phyloP scores from a whole-genome alignment of 2,329 filamentous ascomycete species.

The Stromatinia cepivora region DNA sequence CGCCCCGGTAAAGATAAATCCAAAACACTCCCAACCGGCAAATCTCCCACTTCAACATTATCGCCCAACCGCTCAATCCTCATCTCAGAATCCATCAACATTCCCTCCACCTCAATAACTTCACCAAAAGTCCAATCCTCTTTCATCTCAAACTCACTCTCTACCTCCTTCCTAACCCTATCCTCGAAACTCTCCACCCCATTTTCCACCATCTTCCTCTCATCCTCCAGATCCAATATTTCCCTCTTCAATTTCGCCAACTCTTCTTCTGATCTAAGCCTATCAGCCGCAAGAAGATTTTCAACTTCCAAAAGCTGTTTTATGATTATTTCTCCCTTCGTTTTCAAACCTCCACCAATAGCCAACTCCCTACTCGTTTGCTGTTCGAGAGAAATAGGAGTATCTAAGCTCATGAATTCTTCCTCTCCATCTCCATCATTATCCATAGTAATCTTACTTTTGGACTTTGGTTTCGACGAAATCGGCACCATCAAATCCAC shows the following conservation, averaged over 20 bases:
- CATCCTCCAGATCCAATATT: not conserved
- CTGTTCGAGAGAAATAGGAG: not conserved
- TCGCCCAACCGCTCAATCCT: too few relatives aligned
- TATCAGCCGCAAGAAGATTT: not conserved
- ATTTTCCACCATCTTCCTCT: not conserved
- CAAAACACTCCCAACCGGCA: not conserved
- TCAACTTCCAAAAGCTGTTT: too few relatives aligned
- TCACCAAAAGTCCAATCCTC: too few relatives aligned
- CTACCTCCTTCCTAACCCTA: too few relatives aligned
- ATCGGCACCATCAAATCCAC: not conserved
- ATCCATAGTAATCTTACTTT: too few relatives aligned
- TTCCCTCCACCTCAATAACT: too few relatives aligned
- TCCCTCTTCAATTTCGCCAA: not conserved
- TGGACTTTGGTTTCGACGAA: not conserved
- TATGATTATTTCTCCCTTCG: too few relatives aligned
- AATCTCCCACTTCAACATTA: not conserved
- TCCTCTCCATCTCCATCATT: not conserved
- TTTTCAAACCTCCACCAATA: not conserved
- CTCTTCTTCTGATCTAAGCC: too few relatives aligned
- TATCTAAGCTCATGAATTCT: not conserved
- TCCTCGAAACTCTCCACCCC: not conserved
- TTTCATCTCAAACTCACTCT: too few relatives aligned
- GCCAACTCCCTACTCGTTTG: too few relatives aligned
- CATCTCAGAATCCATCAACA: too few relatives aligned
- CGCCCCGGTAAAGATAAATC: accelerated